These are phyloP conservation scores for Rosellinia necatrix DNA, from an alignment of 2,329 filamentous ascomycete species.

Conservation along the genomic window DNA sequence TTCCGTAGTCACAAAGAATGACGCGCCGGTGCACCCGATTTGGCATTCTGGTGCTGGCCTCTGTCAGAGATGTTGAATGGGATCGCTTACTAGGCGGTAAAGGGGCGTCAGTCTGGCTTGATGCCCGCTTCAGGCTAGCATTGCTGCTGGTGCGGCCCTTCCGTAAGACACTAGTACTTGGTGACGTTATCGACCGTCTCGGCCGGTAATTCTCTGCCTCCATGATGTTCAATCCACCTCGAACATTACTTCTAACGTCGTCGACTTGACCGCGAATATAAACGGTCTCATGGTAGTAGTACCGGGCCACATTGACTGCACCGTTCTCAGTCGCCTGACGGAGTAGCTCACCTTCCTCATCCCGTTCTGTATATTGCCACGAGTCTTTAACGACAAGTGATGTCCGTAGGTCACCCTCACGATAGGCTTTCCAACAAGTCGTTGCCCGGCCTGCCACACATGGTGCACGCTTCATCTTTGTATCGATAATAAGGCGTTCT, in stretches of 20 bases:
- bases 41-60: constrained; percentile 8
- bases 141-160: constrained; percentile 37
- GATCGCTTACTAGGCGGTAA: constrained; percentile 7
- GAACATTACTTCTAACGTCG: constrained; percentile 43
- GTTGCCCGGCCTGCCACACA: constrained; percentile 45
- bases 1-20: constrained; percentile 44
- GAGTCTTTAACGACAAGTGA: constrained; percentile 53
- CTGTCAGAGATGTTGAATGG: background rate
- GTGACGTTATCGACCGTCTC: constrained; percentile 20
- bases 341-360: constrained; percentile 49
- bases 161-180: too few relatives aligned
- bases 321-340: constrained; percentile 43
- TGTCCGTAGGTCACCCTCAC: constrained; percentile 38
- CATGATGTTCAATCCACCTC: constrained; percentile 39
- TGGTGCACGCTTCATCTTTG: constrained; percentile 39
- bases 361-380: constrained; percentile 48
- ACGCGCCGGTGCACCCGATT: constrained; percentile 47
- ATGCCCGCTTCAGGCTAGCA: constrained; percentile 1
- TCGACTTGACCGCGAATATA: constrained; percentile 40
- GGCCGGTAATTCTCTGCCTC: constrained; percentile 31
- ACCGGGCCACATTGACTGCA: constrained; percentile 46
- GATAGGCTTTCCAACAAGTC: constrained; percentile 51
- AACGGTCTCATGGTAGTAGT: constrained; percentile 50
- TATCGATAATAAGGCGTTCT: constrained; percentile 49
- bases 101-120: background rate